Percentiles rank a stretch among this genome's conserved stretches.
phyloP scores from a whole-genome alignment of 495 filamentous ascomycete genomes.

The Letharia columbiana region DNA sequence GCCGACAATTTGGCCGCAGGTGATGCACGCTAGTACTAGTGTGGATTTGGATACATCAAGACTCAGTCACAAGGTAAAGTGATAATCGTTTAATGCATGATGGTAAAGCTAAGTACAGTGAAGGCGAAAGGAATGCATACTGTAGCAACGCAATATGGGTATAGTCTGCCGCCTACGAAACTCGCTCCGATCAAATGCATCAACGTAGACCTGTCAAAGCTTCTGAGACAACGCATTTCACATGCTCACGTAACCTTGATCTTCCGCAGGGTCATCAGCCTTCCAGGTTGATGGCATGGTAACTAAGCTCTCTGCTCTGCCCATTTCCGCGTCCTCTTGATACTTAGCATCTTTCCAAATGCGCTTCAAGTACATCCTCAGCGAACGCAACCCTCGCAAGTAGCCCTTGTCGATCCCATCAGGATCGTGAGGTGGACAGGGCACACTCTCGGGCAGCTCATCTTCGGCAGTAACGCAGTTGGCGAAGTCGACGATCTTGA shows the following conservation, averaged over 20 bases:
- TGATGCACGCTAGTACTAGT: neutral
- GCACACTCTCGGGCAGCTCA: conserved; percentile 46
- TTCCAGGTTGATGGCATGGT: conserved; percentile 24
- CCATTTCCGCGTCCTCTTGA: conserved; percentile 41
- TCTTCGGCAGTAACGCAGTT: conserved; percentile 93
- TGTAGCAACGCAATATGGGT: conserved; percentile 3
- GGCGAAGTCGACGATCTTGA: conserved; percentile 98
- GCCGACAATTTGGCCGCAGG: neutral
- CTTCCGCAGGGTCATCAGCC: conserved; percentile 21
- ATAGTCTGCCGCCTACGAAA: conserved; percentile 5
- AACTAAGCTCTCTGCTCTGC: conserved; percentile 29
- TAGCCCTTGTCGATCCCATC: conserved; percentile 81
- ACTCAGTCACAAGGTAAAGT: no score
- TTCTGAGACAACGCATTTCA: conserved; percentile 34
- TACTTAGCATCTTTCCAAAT: conserved; percentile 65
- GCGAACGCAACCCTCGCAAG: conserved; percentile 68
- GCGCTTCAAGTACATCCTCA: conserved; percentile 76
- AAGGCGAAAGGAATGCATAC: neutral
- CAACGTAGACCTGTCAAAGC: conserved; percentile 31
- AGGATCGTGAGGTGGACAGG: conserved; percentile 75
- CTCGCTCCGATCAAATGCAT: neutral
- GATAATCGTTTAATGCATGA: neutral
- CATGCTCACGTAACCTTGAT: conserved; percentile 25
- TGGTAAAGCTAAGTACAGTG: neutral
- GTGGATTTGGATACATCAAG: neutral